Conservation (phyloP, 2,329 filamentous ascomycete genomes). For the Microsporum audouinii region DNA sequence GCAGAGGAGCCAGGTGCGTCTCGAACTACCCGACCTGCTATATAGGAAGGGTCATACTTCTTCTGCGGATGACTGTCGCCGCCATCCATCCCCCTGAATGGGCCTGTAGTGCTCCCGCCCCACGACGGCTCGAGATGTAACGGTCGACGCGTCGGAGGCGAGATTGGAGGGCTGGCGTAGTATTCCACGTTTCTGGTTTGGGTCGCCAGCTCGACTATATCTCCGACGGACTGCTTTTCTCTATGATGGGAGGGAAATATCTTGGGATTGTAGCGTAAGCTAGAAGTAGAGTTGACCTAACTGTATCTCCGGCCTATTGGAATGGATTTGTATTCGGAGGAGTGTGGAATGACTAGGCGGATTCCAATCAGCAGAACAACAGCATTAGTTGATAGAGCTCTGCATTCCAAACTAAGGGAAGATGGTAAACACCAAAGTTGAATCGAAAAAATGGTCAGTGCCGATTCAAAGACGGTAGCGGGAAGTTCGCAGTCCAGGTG, state of each 20-base stretch:
- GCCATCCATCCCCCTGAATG: slow-evolving; percentile 63
- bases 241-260: background rate
- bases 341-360: background rate
- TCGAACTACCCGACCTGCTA: slow-evolving; percentile 40
- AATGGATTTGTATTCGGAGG: background rate
- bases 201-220: background rate
- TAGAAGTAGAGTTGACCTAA: background rate
- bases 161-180: slow-evolving; percentile 51
- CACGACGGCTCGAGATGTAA: slow-evolving; percentile 45
- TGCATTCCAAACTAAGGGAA: background rate
- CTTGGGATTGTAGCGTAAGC: background rate
- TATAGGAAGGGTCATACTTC: slow-evolving; percentile 58
- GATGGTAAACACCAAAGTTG: background rate
- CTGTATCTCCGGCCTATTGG: background rate
- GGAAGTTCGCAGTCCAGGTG: background rate
- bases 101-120: slow-evolving; percentile 43
- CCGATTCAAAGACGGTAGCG: background rate
- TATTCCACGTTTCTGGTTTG: slow-evolving; percentile 50
- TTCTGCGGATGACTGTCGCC: slow-evolving; percentile 62
- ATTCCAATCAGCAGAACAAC: background rate
- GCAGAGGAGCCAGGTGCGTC: slow-evolving; percentile 41
- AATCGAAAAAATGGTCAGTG: background rate
- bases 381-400: background rate
- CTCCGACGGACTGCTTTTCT: background rate
- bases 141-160: slow-evolving; percentile 53